Evolutionary conservation across 2,329 filamentous ascomycete species (phyloP).

Genomic region (Xylaria polymorpha): DNA sequence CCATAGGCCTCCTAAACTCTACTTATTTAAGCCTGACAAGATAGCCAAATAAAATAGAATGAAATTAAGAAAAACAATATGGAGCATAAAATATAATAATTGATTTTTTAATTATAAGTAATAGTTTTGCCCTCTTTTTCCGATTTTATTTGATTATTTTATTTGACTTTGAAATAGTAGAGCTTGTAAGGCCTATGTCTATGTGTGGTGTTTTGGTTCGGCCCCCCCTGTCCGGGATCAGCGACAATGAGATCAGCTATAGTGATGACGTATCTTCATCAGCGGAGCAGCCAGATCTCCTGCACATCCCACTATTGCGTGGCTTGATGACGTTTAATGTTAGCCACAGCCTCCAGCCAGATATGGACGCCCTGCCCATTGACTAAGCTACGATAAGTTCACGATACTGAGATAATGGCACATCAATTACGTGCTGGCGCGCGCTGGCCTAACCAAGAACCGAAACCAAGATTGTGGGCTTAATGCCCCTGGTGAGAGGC

Average conservation of each 20-base stretch:
- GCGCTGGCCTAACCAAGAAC: background rate
- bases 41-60: too few relatives aligned
- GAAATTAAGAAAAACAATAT: too few relatives aligned
- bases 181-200: too few relatives aligned
- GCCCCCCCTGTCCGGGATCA: too few relatives aligned
- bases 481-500: background rate
- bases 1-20: too few relatives aligned
- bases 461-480: conserved; percentile 4
- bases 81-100: too few relatives aligned
- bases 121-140: too few relatives aligned
- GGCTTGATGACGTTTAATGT: conserved; percentile 33
- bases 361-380: conserved; percentile 11
- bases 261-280: conserved; percentile 32
- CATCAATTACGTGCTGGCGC: conserved; percentile 4
- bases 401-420: conserved; percentile 5
- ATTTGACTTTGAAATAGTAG: too few relatives aligned
- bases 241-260: conserved; percentile 25
- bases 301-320: conserved; percentile 17
- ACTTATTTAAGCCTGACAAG: too few relatives aligned
- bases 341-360: conserved; percentile 27
- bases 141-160: too few relatives aligned
- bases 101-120: too few relatives aligned
- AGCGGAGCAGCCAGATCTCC: conserved; percentile 5
- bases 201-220: too few relatives aligned
- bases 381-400: background rate